phyloP scores from a whole-genome alignment of 495 filamentous ascomycete species.

The Clavariopsis aquatica region DNA sequence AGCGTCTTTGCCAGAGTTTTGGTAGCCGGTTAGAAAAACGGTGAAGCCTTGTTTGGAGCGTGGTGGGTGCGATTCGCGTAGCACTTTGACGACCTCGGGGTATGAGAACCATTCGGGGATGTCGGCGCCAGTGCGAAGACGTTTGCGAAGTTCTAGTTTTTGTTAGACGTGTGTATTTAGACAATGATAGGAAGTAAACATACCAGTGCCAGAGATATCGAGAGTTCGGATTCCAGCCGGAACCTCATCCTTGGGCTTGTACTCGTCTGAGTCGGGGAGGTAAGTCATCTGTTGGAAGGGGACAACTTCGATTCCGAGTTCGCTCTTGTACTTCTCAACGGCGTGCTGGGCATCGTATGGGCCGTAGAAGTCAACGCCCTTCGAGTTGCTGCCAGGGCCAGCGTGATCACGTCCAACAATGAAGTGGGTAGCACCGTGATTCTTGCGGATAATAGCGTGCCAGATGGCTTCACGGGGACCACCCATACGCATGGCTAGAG shows the following conservation, averaged over 20 bases:
- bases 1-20: slow-evolving; percentile 94
- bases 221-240: slow-evolving; percentile 79
- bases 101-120: slow-evolving; percentile 99
- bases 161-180: neutral
- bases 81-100: slow-evolving; percentile 94
- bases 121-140: slow-evolving; percentile 83
- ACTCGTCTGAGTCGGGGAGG: slow-evolving; percentile 94
- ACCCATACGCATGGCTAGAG: slow-evolving; percentile 98
- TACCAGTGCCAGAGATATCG: slow-evolving; percentile 86
- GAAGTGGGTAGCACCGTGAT: slow-evolving; percentile 98
- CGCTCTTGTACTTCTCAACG: slow-evolving; percentile 92
- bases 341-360: slow-evolving; percentile 98
- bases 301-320: slow-evolving; percentile 97
- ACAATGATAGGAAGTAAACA: slow-evolving; percentile 4
- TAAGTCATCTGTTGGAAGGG: slow-evolving; percentile 99
- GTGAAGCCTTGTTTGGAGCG: slow-evolving; percentile 92
- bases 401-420: slow-evolving; percentile 98
- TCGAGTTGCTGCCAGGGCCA: slow-evolving; percentile 93
- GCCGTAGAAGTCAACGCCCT: slow-evolving; percentile 95
- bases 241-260: slow-evolving; percentile 88
- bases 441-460: slow-evolving; percentile 99
- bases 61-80: slow-evolving; percentile 90
- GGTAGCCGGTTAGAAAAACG: slow-evolving; percentile 95
- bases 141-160: slow-evolving; percentile 73
- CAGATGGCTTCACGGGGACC: slow-evolving; percentile 98